phyloP scores from a whole-genome alignment of 108 stramenopile species.

The Nannochloropsis gaditana region DNA sequence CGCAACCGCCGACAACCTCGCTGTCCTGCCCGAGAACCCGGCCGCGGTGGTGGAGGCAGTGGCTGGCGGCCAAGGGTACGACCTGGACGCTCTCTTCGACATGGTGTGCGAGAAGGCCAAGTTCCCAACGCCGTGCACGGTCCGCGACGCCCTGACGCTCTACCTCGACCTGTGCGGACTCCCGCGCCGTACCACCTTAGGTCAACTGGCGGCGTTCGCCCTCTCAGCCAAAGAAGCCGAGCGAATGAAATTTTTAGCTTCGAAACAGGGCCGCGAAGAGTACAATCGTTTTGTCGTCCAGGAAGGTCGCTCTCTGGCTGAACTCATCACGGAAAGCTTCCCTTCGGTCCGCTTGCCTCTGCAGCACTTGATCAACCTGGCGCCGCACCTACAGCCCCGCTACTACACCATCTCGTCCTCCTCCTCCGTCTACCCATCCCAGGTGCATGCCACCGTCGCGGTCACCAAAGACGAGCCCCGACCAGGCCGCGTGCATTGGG shows the following conservation, averaged over 20 bases:
- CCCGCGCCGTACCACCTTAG: constrained; percentile 75
- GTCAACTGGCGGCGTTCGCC: constrained; percentile 76
- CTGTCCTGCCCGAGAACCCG: constrained; percentile 75
- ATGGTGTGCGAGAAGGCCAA: constrained; percentile 59
- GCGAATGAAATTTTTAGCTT: constrained; percentile 65
- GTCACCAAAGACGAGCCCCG: constrained; percentile 59
- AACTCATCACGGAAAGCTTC: constrained; percentile 55
- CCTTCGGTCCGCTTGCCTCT: constrained; percentile 71
- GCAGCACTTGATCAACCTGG: constrained; percentile 73
- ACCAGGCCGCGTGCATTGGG: constrained; percentile 62
- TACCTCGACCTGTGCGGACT: constrained; percentile 81
- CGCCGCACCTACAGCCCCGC: constrained; percentile 81
- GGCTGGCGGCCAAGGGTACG: constrained; percentile 53
- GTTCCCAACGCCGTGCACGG: constrained; percentile 86
- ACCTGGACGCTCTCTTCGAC: constrained; percentile 47
- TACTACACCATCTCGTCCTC: constrained; percentile 94
- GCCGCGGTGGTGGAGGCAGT: constrained; percentile 60
- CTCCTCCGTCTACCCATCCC: constrained; percentile 66
- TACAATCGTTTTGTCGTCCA: constrained; percentile 42
- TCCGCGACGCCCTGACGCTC: constrained; percentile 70
- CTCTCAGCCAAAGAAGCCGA: constrained; percentile 63
- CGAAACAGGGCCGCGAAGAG: constrained; percentile 60
- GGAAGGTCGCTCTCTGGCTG: constrained; percentile 41
- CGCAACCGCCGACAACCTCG: constrained; percentile 90
- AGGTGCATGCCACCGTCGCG: constrained; percentile 80